Percentiles rank a stretch among this genome's conserved stretches.
phyloP scores from a whole-genome alignment of 306 rosid genomes.

The Lathyrus sativus region DNA sequence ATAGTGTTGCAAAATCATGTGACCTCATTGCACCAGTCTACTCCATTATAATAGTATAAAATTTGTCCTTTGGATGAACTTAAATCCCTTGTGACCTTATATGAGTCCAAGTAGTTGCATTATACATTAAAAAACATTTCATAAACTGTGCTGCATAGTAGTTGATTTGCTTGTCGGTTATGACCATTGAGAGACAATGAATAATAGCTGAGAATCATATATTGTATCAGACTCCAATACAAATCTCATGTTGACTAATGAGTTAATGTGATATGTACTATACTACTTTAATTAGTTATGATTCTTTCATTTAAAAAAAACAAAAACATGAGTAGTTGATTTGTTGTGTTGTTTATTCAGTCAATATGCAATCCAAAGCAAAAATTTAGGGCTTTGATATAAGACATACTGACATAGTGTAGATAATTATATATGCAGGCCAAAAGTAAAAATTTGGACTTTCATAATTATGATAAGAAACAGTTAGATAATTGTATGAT shows the following conservation, averaged over 20 bases:
- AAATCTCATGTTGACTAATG: neutral
- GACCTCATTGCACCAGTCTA: conserved; percentile 24
- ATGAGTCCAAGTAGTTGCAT: conserved; percentile 24
- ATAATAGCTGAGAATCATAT: conserved; percentile 25
- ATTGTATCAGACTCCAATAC: neutral
- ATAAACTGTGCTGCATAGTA: neutral
- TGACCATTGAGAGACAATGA: conserved; percentile 5
- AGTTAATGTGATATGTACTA: no score
- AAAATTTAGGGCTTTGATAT: no score
- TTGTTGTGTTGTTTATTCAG: no score
- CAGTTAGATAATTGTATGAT: no score
- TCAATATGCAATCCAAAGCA: no score
- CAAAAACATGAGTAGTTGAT: no score
- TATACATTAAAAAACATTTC: neutral
- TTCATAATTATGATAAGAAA: no score
- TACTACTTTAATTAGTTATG: no score
- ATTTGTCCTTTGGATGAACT: conserved; percentile 32
- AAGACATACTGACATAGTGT: no score
- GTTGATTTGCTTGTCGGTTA: conserved; percentile 29
- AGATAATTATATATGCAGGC: no score
- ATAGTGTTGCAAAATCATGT: conserved; percentile 36
- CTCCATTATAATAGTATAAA: conserved; percentile 19
- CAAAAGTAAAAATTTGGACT: no score
- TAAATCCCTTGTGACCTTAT: conserved; percentile 38
- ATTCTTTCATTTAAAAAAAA: no score